Percentiles rank a stretch among this genome's conserved stretches.
These are phyloP conservation scores for Citrullus colocynthis DNA, from an alignment of 306 rosid species.

Conservation along the genomic window DNA sequence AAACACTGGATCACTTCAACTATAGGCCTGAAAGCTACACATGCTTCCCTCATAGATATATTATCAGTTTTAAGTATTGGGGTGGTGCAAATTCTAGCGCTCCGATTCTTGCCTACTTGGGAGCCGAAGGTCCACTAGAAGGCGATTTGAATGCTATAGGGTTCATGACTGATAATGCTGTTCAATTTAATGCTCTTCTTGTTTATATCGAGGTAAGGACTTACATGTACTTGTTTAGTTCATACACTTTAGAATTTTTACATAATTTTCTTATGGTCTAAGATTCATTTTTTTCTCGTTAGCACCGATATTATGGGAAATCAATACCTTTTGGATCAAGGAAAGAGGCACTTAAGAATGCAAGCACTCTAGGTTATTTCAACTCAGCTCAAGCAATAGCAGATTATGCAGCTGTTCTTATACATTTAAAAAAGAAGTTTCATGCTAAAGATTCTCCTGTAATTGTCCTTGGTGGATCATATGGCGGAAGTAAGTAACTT, in stretches of 20 bases:
- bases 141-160: conserved; percentile 9
- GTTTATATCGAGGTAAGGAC: conserved; percentile 53
- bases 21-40: conserved; percentile 44
- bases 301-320: conserved; percentile 78
- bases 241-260: not conserved
- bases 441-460: conserved; percentile 37
- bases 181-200: conserved; percentile 40
- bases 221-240: not conserved
- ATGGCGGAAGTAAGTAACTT: conserved; percentile 66
- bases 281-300: not conserved
- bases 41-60: conserved; percentile 48
- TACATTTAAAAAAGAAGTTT: conserved; percentile 33
- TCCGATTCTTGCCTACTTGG: conserved; percentile 52
- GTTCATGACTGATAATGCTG: conserved; percentile 48
- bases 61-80: conserved; percentile 55
- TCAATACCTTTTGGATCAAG: conserved; percentile 64
- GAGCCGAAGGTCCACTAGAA: conserved; percentile 50
- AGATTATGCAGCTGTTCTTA: conserved; percentile 51
- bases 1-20: conserved; percentile 68
- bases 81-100: conserved; percentile 43
- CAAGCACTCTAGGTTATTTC: conserved; percentile 51
- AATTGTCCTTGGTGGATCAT: conserved; percentile 68
- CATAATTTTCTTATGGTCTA: not conserved
- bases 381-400: conserved; percentile 73
- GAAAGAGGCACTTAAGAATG: conserved; percentile 43